phyloP scores from a whole-genome alignment of 2,329 filamentous ascomycete genomes.

The Zalaria sp. region DNA sequence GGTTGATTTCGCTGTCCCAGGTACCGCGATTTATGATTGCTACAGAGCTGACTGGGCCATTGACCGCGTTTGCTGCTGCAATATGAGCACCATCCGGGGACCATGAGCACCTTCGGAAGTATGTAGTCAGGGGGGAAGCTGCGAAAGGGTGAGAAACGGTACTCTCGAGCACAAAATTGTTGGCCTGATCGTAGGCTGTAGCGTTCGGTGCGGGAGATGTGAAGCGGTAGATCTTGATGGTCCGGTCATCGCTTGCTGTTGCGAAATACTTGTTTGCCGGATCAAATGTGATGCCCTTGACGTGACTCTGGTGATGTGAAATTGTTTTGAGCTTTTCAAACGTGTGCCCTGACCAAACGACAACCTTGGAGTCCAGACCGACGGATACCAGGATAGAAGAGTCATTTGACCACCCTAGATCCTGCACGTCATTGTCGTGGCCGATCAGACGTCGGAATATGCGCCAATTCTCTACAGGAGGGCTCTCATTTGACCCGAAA shows the following conservation, averaged over 20 bases:
- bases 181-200: slow-evolving; percentile 85
- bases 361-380: slow-evolving; percentile 91
- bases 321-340: slow-evolving; percentile 97
- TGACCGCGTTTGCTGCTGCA: slow-evolving; percentile 90
- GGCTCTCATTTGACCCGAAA: slow-evolving; percentile 78
- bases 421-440: slow-evolving; percentile 97
- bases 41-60: slow-evolving; percentile 91
- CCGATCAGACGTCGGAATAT: slow-evolving; percentile 86
- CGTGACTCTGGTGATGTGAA: slow-evolving; percentile 86
- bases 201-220: slow-evolving; percentile 83
- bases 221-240: slow-evolving; percentile 93
- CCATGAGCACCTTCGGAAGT: slow-evolving; percentile 94
- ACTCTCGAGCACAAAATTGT: slow-evolving; percentile 91
- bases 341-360: slow-evolving; percentile 94
- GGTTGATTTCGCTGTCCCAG: slow-evolving; percentile 94
- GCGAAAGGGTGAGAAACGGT: slow-evolving; percentile 79
- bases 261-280: slow-evolving; percentile 99
- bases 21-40: slow-evolving; percentile 84
- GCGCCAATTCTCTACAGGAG: slow-evolving; percentile 95
- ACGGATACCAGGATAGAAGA: slow-evolving; percentile 93
- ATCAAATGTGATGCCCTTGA: slow-evolving; percentile 97
- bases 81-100: slow-evolving; percentile 96
- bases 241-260: slow-evolving; percentile 90
- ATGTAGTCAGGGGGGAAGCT: slow-evolving; percentile 87
- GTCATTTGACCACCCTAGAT: slow-evolving; percentile 92